Evolutionary conservation across 805 yeast species (phyloP).

Genomic region (Yamadazyma nakazawae): DNA sequence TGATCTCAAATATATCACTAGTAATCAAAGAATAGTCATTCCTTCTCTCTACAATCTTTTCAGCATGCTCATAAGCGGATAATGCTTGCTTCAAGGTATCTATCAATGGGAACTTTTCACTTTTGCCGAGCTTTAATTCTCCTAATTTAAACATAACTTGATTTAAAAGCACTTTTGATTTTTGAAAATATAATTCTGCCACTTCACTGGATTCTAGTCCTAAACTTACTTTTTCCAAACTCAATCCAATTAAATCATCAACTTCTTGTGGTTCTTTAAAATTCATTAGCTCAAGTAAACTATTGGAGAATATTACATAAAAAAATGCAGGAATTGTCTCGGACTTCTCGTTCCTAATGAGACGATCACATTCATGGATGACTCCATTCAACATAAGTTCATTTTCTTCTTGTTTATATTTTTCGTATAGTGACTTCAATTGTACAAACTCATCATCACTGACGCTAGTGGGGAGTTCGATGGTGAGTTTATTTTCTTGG

Average conservation of each 20-base stretch:
- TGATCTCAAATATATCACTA: slow-evolving; percentile 46
- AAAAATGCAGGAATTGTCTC: slow-evolving; percentile 46
- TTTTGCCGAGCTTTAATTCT: slow-evolving; percentile 13
- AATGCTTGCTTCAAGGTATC: slow-evolving; percentile 46
- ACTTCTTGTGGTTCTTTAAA: slow-evolving; percentile 40
- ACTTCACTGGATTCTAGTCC: slow-evolving; percentile 57
- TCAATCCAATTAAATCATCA: slow-evolving; percentile 49
- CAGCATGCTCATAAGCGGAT: slow-evolving; percentile 43
- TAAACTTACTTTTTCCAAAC: slow-evolving; percentile 61
- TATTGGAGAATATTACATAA: slow-evolving; percentile 70
- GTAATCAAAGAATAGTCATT: slow-evolving; percentile 31
- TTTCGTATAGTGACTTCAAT: slow-evolving; percentile 66
- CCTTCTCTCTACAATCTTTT: slow-evolving; percentile 22
- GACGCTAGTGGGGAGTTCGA: slow-evolving; percentile 66
- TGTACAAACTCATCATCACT: slow-evolving; percentile 81
- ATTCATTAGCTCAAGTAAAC: slow-evolving; percentile 61
- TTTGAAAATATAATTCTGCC: slow-evolving; percentile 47
- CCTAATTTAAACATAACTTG: slow-evolving; percentile 56
- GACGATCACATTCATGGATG: slow-evolving; percentile 87
- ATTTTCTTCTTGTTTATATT: slow-evolving; percentile 55
- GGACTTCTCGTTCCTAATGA: slow-evolving; percentile 47
- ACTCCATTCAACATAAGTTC: slow-evolving; percentile 75
- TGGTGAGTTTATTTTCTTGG: slow-evolving; percentile 28
- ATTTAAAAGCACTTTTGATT: slow-evolving; percentile 52
- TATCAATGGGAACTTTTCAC: not conserved